Evolutionary conservation across 208 protist species (phyloP).

Genomic region (Leishmania tropica): DNA sequence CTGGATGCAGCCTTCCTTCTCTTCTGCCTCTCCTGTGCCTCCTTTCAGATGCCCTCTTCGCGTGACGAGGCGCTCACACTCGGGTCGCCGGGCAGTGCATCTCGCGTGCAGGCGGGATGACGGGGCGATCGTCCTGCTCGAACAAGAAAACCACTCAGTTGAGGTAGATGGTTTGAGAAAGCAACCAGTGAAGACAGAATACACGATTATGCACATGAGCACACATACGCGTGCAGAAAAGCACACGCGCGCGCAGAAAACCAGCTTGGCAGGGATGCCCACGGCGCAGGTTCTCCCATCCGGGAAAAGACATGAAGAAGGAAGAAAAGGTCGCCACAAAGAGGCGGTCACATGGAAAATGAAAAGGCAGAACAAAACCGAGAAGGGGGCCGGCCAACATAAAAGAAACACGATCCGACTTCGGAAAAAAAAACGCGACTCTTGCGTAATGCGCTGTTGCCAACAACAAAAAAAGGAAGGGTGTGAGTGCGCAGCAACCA

Average conservation of each 20-base stretch:
- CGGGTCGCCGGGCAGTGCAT: too few species aligned
- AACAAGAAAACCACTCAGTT: neutral
- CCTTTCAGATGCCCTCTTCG: too few species aligned
- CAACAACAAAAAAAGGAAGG: too few species aligned
- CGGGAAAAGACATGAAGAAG: neutral
- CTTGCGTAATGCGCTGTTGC: neutral
- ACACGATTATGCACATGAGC: neutral
- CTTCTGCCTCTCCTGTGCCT: too few species aligned
- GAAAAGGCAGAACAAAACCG: neutral
- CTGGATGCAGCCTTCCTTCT: too few species aligned
- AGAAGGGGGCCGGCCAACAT: constrained; percentile 2
- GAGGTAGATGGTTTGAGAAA: constrained; percentile 1
- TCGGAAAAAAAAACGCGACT: neutral
- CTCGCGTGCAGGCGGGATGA: too few species aligned
- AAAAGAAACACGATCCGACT: neutral
- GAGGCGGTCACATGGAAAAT: neutral
- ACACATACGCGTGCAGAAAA: neutral
- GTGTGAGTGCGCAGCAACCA: neutral
- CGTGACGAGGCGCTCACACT: too few species aligned
- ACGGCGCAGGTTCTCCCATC: neutral
- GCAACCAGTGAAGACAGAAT: neutral
- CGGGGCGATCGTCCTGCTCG: neutral
- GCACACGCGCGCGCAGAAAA: neutral
- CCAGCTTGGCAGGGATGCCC: neutral
- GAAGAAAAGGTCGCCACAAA: neutral